phyloP scores from a whole-genome alignment of 179 eudicot genomes.

The Carnegiea gigantea region DNA sequence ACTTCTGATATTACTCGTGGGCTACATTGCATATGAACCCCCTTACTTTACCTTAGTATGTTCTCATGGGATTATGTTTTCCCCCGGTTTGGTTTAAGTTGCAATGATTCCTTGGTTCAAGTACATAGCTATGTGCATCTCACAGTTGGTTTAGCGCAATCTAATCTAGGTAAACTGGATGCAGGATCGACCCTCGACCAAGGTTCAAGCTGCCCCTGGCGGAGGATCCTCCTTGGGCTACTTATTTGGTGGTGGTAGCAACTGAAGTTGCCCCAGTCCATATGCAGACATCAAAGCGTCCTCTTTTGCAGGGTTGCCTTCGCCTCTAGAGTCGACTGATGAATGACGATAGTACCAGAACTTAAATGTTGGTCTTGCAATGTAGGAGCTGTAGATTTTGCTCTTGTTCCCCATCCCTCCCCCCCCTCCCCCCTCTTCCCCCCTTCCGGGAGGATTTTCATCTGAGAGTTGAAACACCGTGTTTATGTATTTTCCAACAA shows the following conservation, averaged over 20 bases:
- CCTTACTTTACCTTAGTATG: no score
- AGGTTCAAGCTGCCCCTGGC: slow-evolving; percentile 71
- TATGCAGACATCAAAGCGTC: slow-evolving; percentile 13
- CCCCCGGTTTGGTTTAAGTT: no score
- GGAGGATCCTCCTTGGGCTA: slow-evolving; percentile 71
- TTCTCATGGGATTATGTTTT: no score
- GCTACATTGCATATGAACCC: no score
- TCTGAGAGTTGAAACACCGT: not conserved
- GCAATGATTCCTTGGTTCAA: no score
- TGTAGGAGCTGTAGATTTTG: slow-evolving; percentile 34
- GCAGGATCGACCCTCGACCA: slow-evolving; percentile 78
- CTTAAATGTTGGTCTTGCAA: slow-evolving; percentile 27
- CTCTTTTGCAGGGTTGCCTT: slow-evolving; percentile 11
- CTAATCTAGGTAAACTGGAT: not conserved
- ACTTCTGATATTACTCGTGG: no score
- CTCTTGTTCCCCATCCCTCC: not conserved
- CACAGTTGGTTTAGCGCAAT: no score
- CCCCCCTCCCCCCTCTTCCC: no score
- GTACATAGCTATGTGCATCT: no score
- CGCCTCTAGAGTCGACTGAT: not conserved
- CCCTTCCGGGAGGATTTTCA: not conserved
- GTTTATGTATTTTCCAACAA: no score
- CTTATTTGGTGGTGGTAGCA: slow-evolving; percentile 56
- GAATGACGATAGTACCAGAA: slow-evolving; percentile 16
- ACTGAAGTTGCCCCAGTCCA: slow-evolving; percentile 11